phyloP scores from a whole-genome alignment of 1,284 basidiomycete genomes.

The Trichosporon sp. region DNA sequence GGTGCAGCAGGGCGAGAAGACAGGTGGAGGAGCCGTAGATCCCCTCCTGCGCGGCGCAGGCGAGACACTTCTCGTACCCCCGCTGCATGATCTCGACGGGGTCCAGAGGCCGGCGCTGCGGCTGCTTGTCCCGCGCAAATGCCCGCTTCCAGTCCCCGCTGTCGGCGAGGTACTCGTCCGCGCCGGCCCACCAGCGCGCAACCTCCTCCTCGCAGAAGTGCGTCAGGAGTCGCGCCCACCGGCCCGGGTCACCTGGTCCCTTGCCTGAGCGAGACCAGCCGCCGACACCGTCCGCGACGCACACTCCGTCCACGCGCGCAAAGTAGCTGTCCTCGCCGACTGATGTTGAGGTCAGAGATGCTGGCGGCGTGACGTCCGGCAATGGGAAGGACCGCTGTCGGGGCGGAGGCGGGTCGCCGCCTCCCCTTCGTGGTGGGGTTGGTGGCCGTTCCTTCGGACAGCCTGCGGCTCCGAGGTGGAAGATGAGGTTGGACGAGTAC shows the following conservation, averaged over 20 bases:
- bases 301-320: conserved; percentile 50
- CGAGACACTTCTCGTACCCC: conserved; percentile 62
- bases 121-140: conserved; percentile 10
- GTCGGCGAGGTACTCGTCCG: conserved; percentile 41
- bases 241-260: conserved; percentile 50
- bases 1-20: conserved; percentile 62
- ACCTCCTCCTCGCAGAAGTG: conserved; percentile 55
- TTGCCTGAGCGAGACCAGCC: conserved; percentile 51
- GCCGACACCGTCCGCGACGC: conserved; percentile 58
- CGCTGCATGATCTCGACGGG: conserved; percentile 64
- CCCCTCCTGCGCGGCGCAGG: conserved; percentile 58
- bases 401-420: conserved; percentile 38
- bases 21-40: conserved; percentile 63
- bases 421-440: conserved; percentile 22
- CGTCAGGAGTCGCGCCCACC: conserved; percentile 53
- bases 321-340: conserved; percentile 58
- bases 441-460: conserved; percentile 44
- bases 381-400: conserved; percentile 46
- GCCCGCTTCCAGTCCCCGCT: conserved; percentile 30
- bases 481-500: conserved; percentile 47
- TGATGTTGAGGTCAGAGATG: conserved; percentile 32
- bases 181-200: conserved; percentile 48
- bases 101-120: conserved; percentile 51
- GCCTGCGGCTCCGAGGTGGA: conserved; percentile 49
- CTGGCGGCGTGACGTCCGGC: conserved; percentile 42